Conservation (phyloP, 2,329 filamentous ascomycete species). For the Penicillium freii region DNA sequence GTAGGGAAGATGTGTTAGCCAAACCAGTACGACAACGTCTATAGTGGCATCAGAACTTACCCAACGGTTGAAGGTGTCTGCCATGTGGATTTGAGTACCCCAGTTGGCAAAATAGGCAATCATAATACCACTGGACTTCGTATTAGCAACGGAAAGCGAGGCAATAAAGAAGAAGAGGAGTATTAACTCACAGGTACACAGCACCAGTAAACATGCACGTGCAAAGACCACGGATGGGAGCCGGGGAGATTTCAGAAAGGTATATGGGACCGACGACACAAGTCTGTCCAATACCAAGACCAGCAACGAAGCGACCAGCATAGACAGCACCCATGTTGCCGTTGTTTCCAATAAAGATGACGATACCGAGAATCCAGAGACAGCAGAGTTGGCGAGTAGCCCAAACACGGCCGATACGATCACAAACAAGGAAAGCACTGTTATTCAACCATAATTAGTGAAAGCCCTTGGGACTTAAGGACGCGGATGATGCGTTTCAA, state of each 20-base stretch:
- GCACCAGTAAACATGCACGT: constrained; percentile 64
- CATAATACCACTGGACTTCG: constrained; percentile 57
- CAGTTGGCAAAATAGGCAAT: constrained; percentile 71
- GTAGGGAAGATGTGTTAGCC: not conserved
- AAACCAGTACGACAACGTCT: too few relatives aligned
- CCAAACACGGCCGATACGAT: constrained; percentile 62
- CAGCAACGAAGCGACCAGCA: constrained; percentile 65
- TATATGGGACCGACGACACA: constrained; percentile 54
- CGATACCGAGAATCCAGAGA: constrained; percentile 59
- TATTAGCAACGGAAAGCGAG: not conserved
- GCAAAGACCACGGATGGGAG: constrained; percentile 70
- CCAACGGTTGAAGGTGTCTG: constrained; percentile 18
- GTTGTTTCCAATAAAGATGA: constrained; percentile 58
- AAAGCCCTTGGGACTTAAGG: not conserved
- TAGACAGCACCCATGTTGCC: constrained; percentile 59
- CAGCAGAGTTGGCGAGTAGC: constrained; percentile 58
- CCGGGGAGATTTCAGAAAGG: constrained; percentile 41
- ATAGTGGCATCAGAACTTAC: not conserved
- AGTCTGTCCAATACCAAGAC: constrained; percentile 65
- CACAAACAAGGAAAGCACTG: constrained; percentile 59
- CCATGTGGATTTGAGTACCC: constrained; percentile 50
- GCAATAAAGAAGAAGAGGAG: not conserved
- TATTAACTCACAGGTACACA: constrained; percentile 56
- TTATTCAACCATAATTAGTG: constrained; percentile 39
- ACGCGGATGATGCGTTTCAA: not conserved